Evolutionary conservation across 257 asterid genomes (phyloP), one percentile per base, ranked within the genome.

Genomic region (Solanum sejunctum): DNA sequence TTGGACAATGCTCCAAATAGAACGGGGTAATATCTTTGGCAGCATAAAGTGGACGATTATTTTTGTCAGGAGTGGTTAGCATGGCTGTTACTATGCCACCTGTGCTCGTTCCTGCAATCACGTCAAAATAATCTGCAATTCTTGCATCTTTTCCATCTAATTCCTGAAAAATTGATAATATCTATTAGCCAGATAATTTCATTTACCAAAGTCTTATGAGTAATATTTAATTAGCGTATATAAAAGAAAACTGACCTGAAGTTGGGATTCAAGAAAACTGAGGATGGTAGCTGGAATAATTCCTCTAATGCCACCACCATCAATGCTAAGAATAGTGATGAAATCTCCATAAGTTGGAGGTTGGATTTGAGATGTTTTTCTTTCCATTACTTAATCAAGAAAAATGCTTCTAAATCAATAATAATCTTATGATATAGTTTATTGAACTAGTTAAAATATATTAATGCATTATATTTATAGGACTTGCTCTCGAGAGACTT

Each of bases 21-120:
- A 92, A 93, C 5, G 88, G 86, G 7, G 72, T 88, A 64, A 93
- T 90, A 60, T 92, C 93, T 85, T 91, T 92, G 32, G 95, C 95
- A 0, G 93, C 84, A 49, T 32, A 91, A 26, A 90, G 32, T 3
- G 96, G 94, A n/a, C 94, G 93, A 6, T 87, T 88, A 21, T 88
- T 90, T 18, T 81, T 41, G 52, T 88, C 85, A 0, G 97, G 97
- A 7, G 94, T 91, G 5, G 94, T 61, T 17, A 92, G 61, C 97
- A 93, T 92, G 3, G 95, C 92, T 0, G 95, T 89, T 36, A 93
- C 89, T 0, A 93, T 84, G 3, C 97, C 97, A 7, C 97, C 97
- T 0, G 97, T 93, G 85, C 97, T 93, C 11, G 97, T 93, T 71
- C 95, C 97, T 3, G 97, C 89, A 1, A 93, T 87, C 11, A 93